phyloP scores from a whole-genome alignment of 2,329 filamentous ascomycete species.

The Ascochyta clinopodiicola region DNA sequence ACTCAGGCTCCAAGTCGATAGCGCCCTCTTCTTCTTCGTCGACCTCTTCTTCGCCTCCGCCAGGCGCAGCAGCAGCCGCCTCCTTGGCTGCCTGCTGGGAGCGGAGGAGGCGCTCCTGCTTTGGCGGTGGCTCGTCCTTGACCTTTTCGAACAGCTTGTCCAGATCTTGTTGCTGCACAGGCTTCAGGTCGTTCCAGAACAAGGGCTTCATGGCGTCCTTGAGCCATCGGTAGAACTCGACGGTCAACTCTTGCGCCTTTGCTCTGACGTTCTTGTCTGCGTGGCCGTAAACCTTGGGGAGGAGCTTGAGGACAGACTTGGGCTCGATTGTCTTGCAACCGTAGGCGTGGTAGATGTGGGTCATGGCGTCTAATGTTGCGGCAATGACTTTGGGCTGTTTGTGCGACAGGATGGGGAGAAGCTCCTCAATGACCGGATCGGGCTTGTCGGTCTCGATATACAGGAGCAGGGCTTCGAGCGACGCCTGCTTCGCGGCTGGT shows the following conservation, averaged over 20 bases:
- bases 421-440: slow-evolving; percentile 85
- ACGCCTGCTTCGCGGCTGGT: slow-evolving; percentile 84
- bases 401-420: slow-evolving; percentile 80
- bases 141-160: slow-evolving; percentile 94
- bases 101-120: slow-evolving; percentile 86
- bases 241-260: slow-evolving; percentile 87
- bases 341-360: slow-evolving; percentile 88
- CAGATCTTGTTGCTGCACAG: slow-evolving; percentile 91
- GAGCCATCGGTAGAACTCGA: slow-evolving; percentile 96
- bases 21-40: slow-evolving; percentile 69
- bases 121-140: slow-evolving; percentile 84
- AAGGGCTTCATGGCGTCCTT: slow-evolving; percentile 98
- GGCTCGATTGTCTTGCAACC: slow-evolving; percentile 94
- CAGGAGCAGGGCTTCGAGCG: slow-evolving; percentile 84
- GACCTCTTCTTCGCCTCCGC: slow-evolving; percentile 54
- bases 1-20: slow-evolving; percentile 68
- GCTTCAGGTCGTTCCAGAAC: slow-evolving; percentile 95
- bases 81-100: slow-evolving; percentile 87
- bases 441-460: slow-evolving; percentile 90
- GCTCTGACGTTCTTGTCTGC: slow-evolving; percentile 98
- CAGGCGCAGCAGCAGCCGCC: slow-evolving; percentile 67
- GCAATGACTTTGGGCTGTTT: slow-evolving; percentile 91
- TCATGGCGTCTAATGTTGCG: slow-evolving; percentile 76
- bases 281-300: slow-evolving; percentile 92
- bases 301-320: slow-evolving; percentile 83